Percentiles rank a stretch among this genome's conserved stretches.
phyloP scores from a whole-genome alignment of 148 eudicot genomes.

The Chenopodium formosanum region DNA sequence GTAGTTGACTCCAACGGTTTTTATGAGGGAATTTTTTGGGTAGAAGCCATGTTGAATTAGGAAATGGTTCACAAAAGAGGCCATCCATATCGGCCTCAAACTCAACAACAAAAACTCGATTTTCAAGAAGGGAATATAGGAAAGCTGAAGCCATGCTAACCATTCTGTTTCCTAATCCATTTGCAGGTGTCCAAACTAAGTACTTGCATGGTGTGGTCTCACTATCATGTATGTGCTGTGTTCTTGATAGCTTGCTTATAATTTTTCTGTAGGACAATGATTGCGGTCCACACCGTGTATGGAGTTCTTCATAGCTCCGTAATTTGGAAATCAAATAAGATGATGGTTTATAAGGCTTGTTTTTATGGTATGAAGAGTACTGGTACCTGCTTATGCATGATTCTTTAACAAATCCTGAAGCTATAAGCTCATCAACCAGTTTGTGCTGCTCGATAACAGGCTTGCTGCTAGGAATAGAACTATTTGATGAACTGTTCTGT shows the following conservation, averaged over 20 bases:
- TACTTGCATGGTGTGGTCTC: slow-evolving; percentile 45
- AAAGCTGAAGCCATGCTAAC: slow-evolving; percentile 67
- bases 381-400: slow-evolving; percentile 66
- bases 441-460: not conserved
- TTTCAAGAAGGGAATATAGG: slow-evolving; percentile 65
- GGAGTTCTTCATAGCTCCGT: slow-evolving; percentile 64
- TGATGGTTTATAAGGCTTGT: slow-evolving; percentile 42
- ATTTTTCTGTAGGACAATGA: slow-evolving; percentile 45
- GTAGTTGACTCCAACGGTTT: slow-evolving; percentile 34
- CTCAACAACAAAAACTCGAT: slow-evolving; percentile 70
- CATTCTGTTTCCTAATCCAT: slow-evolving; percentile 78
- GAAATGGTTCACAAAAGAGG: slow-evolving; percentile 83
- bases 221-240: not conserved
- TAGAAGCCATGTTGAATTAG: slow-evolving; percentile 62
- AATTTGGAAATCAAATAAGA: slow-evolving; percentile 58
- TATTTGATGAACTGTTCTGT: not conserved
- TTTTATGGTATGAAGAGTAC: slow-evolving; percentile 38
- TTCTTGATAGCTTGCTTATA: slow-evolving; percentile 34
- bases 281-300: slow-evolving; percentile 62
- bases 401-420: slow-evolving; percentile 36
- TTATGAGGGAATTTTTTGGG: slow-evolving; percentile 60
- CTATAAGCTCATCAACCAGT: slow-evolving; percentile 37
- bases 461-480: slow-evolving; percentile 1
- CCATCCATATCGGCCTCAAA: slow-evolving; percentile 50
- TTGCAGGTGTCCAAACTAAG: slow-evolving; percentile 62